These are phyloP conservation scores for Kodamaea suecica DNA, from an alignment of 1,139 yeast species.

Conservation along the genomic window DNA sequence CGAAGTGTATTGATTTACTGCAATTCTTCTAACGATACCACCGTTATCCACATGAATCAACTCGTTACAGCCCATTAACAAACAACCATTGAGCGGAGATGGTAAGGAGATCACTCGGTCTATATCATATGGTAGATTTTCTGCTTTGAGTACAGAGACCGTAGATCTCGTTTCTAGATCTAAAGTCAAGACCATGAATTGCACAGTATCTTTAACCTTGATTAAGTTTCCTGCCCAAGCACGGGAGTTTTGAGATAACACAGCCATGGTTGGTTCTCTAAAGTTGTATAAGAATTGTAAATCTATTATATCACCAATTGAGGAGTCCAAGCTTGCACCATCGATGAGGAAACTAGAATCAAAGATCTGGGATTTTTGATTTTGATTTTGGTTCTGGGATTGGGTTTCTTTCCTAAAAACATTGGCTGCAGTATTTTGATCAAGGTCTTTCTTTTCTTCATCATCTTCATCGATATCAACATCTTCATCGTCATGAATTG, in stretches of 20 bases:
- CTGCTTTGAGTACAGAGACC: slow-evolving; percentile 62
- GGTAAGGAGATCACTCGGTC: slow-evolving; percentile 62
- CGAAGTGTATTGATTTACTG: slow-evolving; percentile 57
- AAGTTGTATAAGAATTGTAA: slow-evolving; percentile 68
- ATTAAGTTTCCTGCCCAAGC: slow-evolving; percentile 79
- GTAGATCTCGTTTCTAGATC: slow-evolving; percentile 63
- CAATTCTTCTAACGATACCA: slow-evolving; percentile 67
- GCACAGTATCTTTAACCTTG: slow-evolving; percentile 59
- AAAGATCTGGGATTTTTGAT: slow-evolving; percentile 32
- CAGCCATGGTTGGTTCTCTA: slow-evolving; percentile 76
- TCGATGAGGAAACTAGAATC: slow-evolving; percentile 56
- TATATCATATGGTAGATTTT: slow-evolving; percentile 72
- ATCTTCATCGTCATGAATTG: slow-evolving; percentile 42
- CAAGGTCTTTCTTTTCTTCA: slow-evolving; percentile 17
- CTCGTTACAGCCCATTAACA: slow-evolving; percentile 75
- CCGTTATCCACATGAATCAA: slow-evolving; percentile 78
- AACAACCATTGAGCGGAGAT: slow-evolving; percentile 66
- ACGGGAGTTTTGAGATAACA: slow-evolving; percentile 58
- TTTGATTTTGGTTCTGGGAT: slow-evolving; percentile 6
- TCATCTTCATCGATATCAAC: slow-evolving; percentile 36
- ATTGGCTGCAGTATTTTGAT: not conserved
- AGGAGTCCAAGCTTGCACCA: slow-evolving; percentile 54
- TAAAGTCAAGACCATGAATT: slow-evolving; percentile 60
- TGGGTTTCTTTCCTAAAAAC: slow-evolving; percentile 3
- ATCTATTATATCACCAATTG: slow-evolving; percentile 61